Percentiles rank a stretch among this genome's conserved stretches.
Conservation (phyloP, 345 rosid genomes). For the Dipteronia dyeriana region DNA sequence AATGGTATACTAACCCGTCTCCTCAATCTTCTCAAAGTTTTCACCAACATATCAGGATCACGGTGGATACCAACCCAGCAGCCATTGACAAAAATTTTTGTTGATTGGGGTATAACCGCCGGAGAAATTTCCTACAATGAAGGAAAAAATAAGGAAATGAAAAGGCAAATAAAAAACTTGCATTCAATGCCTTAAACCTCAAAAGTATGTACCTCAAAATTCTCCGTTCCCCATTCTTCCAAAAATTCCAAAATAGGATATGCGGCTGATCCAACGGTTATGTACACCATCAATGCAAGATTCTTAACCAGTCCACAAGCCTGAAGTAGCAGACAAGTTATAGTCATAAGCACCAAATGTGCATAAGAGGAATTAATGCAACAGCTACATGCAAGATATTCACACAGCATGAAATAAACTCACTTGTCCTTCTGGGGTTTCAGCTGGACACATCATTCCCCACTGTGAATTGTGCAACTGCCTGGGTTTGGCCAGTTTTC, state of each 20-base stretch:
- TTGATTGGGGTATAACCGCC: slow-evolving; percentile 91
- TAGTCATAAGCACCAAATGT: not conserved
- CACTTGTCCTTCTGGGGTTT: slow-evolving; percentile 99
- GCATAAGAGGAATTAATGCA: not conserved
- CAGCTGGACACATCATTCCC: slow-evolving; percentile 99
- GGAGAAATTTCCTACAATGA: slow-evolving; percentile 87
- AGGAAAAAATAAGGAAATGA: slow-evolving; percentile 11
- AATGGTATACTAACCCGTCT: slow-evolving; percentile 62
- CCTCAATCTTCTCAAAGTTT: slow-evolving; percentile 84
- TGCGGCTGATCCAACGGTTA: slow-evolving; percentile 96
- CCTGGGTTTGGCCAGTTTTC: slow-evolving; percentile 97
- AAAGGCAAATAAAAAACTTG: not conserved
- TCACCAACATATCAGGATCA: slow-evolving; percentile 98
- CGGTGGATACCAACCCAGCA: slow-evolving; percentile 99
- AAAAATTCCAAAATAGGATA: slow-evolving; percentile 89
- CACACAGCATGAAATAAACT: slow-evolving; percentile 19
- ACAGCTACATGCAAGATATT: slow-evolving; percentile 14
- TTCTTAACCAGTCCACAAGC: slow-evolving; percentile 98
- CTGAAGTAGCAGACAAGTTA: slow-evolving; percentile 37
- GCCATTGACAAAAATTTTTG: slow-evolving; percentile 94
- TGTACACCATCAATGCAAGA: slow-evolving; percentile 96
- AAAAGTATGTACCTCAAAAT: slow-evolving; percentile 69
- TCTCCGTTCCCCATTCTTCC: slow-evolving; percentile 99
- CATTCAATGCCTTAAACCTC: not conserved
- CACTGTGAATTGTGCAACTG: slow-evolving; percentile 99